Base-by-base conservation (phyloP, 148 eudicot species). In the Drosera capensis region DNA sequence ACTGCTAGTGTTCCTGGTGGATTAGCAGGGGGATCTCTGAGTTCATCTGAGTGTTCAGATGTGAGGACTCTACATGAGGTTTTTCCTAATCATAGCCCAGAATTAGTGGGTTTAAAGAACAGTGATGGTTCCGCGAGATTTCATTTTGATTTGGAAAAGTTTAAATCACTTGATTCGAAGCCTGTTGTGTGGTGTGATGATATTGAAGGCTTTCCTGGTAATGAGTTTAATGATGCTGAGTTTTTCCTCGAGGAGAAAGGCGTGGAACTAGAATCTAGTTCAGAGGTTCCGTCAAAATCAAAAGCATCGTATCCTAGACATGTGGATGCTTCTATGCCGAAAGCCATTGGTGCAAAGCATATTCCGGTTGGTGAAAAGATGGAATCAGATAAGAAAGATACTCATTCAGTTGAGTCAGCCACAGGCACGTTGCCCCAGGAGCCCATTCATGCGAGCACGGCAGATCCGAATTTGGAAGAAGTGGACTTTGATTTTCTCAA, bases 271-370 rank as follows among this genome's bases (percentile, higher is more conserved):
- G 73, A 71, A 25, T 44, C 22, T 19, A 19, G 49, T 30, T 4
- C 25, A 19, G 60, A 42, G 30, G 71, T 57, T 39, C 52, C 31
- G 28, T 46, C 45, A 35, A 45, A 58, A 25, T 18, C 14, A 9
- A 52, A 55, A 19, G 56, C 51, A 49, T 50, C 58, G 28, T 34
- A 30, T 44, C 57, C 25, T 23, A 43, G 52, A 39, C 54, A 57
- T 26, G 25, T 56, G 23, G 68, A 68, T 46, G 28, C 11, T 46
- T 63, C 71, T 56, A 22, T 30, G 17, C 43, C 68, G 23, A 80
- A 79, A 61, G 63, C 56, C 41, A 59, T 74, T 51, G 71, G 79
- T 69, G 67, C 69, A 36, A 51, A 65, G 22, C 72, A 79, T 37
- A 64, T 79, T 43, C 73, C 3, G 19, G 14, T 36, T 58, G 42